Evolutionary conservation across 129 eudicot genomes (phyloP).

Genomic region (Helichrysum umbraculigerum): DNA sequence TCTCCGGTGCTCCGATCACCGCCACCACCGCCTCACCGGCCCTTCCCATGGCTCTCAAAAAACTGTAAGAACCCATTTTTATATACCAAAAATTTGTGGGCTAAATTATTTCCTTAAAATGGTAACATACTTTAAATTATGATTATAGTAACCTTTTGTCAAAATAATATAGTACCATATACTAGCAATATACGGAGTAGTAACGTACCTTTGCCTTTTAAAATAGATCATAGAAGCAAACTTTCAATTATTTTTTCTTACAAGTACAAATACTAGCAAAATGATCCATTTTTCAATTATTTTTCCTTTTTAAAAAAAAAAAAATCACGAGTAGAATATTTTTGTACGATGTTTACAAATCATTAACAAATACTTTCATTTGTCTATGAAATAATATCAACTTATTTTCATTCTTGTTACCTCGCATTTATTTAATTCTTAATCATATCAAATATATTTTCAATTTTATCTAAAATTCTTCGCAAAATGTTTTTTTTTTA

Average conservation of each 20-base stretch:
- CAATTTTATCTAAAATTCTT: too few relatives aligned
- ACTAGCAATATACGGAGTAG: neutral
- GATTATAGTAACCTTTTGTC: neutral
- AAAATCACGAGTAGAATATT: too few relatives aligned
- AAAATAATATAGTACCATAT: neutral
- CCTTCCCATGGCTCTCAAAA: conserved; percentile 71
- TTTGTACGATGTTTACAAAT: too few relatives aligned
- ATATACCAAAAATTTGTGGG: neutral
- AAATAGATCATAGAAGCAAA: neutral
- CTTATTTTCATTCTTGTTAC: too few relatives aligned
- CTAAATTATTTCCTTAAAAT: neutral
- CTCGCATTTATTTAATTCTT: too few relatives aligned
- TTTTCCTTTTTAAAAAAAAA: too few relatives aligned
- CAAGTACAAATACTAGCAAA: neutral
- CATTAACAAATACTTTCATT: too few relatives aligned
- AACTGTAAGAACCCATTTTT: conserved; percentile 39
- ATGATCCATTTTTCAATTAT: too few relatives aligned
- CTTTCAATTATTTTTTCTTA: neutral
- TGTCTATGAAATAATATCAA: too few relatives aligned
- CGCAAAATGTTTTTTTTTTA: too few relatives aligned
- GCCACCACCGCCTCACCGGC: conserved; percentile 43
- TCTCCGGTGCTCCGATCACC: conserved; percentile 57
- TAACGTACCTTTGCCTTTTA: neutral
- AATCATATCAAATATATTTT: too few relatives aligned
- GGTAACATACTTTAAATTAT: neutral